phyloP scores from a whole-genome alignment of 73 alveolate species.

The Blepharisma japonicum region DNA sequence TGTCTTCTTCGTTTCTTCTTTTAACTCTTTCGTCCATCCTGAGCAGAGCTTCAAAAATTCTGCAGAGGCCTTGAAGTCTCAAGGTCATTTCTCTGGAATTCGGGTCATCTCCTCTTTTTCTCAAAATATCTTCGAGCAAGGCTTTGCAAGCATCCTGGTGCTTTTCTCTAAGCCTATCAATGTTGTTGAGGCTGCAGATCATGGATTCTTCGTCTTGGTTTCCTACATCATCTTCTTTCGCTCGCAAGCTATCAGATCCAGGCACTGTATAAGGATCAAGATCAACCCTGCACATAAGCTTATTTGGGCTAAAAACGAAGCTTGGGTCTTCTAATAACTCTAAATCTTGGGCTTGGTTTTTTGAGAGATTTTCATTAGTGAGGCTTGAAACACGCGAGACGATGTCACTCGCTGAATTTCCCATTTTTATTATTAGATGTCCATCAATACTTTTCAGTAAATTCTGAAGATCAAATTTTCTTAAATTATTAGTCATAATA shows the following conservation, averaged over 20 bases:
- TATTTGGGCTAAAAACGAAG: not conserved
- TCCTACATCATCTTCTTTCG: not conserved
- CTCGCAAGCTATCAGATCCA: not conserved
- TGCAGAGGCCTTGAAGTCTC: constrained; percentile 4
- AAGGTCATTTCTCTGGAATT: not conserved
- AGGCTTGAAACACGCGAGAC: not conserved
- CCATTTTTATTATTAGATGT: constrained; percentile 1
- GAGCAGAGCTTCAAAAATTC: constrained; percentile 18
- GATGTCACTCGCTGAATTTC: constrained; percentile 24
- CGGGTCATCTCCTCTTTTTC: constrained; percentile 17
- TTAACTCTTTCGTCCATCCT: not conserved
- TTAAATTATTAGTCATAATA: too few relatives aligned
- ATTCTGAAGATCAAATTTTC: too few relatives aligned
- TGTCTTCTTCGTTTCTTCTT: constrained; percentile 3
- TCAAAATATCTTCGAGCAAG: constrained; percentile 9
- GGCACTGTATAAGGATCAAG: not conserved
- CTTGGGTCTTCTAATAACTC: not conserved
- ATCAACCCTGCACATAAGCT: not conserved
- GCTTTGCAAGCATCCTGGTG: constrained; percentile 24
- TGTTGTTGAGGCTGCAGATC: constrained; percentile 13
- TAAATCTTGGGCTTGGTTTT: not conserved
- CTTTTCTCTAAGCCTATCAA: constrained; percentile 5
- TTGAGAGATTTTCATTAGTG: not conserved
- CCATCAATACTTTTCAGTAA: too few relatives aligned
- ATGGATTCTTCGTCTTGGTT: constrained; percentile 17